Evolutionary conservation across 371 early-diverging fungal genomes (phyloP).

Genomic region (Apophysomyces ossiformis): DNA sequence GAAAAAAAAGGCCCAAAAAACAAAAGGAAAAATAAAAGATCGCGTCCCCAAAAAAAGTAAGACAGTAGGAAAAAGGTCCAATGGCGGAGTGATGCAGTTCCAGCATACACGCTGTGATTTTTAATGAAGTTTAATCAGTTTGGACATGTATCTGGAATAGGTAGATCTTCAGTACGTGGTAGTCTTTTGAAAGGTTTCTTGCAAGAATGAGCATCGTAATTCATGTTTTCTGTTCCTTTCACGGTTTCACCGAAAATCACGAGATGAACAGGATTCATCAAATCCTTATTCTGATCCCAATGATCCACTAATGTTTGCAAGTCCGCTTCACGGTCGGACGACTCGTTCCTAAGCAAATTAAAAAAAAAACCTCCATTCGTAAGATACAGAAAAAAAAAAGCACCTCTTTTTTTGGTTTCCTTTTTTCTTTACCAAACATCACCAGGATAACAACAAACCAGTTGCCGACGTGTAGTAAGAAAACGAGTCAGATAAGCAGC

Average conservation of each 20-base stretch:
- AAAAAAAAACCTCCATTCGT: neutral
- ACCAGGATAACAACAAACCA: conserved; percentile 53
- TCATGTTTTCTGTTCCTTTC: conserved; percentile 44
- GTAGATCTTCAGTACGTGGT: conserved; percentile 24
- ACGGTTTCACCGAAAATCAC: conserved; percentile 38
- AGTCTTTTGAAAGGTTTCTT: conserved; percentile 15
- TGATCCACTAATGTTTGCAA: conserved; percentile 37
- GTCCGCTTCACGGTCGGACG: conserved; percentile 48
- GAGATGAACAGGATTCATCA: conserved; percentile 32
- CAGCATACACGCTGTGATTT: too few relatives aligned
- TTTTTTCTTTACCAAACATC: conserved; percentile 38
- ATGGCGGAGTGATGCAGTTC: too few relatives aligned
- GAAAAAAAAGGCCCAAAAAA: neutral
- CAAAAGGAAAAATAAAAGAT: too few relatives aligned
- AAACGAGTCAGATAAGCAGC: conserved; percentile 44
- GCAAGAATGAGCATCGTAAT: conserved; percentile 33
- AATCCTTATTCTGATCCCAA: conserved; percentile 41
- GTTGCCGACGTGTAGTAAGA: conserved; percentile 43
- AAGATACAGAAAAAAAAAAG: neutral
- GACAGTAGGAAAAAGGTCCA: too few relatives aligned
- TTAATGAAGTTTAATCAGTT: too few relatives aligned
- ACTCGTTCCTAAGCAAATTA: conserved; percentile 33
- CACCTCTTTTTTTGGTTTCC: too few relatives aligned
- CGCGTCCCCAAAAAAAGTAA: too few relatives aligned
- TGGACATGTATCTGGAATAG: conserved; percentile 45